Percentiles rank a stretch among this genome's conserved stretches.
Evolutionary conservation across 2,329 filamentous ascomycete genomes (phyloP).

Genomic region (Ceratocystis alfenasii): DNA sequence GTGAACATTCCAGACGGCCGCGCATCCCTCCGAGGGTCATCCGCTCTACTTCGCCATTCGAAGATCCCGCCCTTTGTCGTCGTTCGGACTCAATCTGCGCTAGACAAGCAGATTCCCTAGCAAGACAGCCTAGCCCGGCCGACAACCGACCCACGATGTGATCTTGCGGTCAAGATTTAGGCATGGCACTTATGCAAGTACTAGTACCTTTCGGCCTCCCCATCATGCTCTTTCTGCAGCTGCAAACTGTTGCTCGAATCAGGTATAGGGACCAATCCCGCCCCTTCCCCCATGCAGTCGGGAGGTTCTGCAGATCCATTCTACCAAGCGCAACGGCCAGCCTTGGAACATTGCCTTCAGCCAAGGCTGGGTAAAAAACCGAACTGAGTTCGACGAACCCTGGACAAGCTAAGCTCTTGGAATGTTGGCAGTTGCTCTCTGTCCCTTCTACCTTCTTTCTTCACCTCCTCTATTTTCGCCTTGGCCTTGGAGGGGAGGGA

Average conservation of each 20-base stretch:
- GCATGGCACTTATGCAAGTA: background rate
- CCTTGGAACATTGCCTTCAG: background rate
- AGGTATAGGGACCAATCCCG: background rate
- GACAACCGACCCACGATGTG: background rate
- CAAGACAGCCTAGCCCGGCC: background rate
- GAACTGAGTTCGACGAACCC: background rate
- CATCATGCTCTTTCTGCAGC: background rate
- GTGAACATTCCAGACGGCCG: background rate
- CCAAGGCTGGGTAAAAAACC: background rate
- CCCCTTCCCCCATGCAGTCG: background rate
- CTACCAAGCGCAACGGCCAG: slow-evolving; percentile 3
- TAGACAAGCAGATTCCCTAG: background rate
- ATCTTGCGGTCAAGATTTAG: background rate
- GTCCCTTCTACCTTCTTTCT: too few relatives aligned
- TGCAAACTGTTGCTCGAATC: background rate
- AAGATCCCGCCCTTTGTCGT: background rate
- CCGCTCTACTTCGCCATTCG: background rate
- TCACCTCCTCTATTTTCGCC: background rate
- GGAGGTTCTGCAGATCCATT: slow-evolving; percentile 5
- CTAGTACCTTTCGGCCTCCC: background rate
- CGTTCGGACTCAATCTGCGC: background rate
- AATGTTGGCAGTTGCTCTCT: background rate
- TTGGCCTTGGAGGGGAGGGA: background rate
- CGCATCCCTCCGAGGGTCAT: background rate
- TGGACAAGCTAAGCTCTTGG: background rate